Conservation (phyloP, 2,329 filamentous ascomycete species). For the Calonectria ilicicola region DNA sequence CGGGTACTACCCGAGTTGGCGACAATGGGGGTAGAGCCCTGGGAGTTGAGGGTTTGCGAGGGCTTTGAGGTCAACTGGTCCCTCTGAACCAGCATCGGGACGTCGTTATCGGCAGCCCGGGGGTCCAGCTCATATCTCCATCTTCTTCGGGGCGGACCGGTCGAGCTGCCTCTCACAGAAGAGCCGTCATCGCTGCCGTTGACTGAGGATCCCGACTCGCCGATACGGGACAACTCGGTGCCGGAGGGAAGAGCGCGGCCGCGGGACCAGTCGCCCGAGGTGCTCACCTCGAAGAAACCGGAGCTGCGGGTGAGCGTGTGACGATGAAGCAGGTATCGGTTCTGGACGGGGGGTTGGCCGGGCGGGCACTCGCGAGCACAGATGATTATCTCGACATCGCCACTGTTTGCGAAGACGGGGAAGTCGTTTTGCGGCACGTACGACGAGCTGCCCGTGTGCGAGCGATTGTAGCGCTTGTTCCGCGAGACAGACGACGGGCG, state of each 20-base stretch:
- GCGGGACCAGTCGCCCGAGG: conserved; percentile 78
- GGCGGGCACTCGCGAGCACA: conserved; percentile 60
- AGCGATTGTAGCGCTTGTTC: conserved; percentile 81
- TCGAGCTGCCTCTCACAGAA: conserved; percentile 26
- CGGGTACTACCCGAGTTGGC: conserved; percentile 58
- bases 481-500: conserved; percentile 70
- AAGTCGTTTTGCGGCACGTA: conserved; percentile 89
- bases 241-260: conserved; percentile 45
- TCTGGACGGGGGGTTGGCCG: conserved; percentile 60
- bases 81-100: conserved; percentile 90
- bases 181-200: conserved; percentile 38
- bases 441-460: conserved; percentile 79
- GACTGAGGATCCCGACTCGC: conserved; percentile 49
- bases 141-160: conserved; percentile 57
- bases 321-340: conserved; percentile 87
- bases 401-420: conserved; percentile 88
- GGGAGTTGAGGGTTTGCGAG: conserved; percentile 45
- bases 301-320: conserved; percentile 91
- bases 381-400: conserved; percentile 92
- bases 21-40: conserved; percentile 39
- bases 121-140: conserved; percentile 93
- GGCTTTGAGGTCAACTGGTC: conserved; percentile 56
- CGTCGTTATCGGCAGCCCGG: conserved; percentile 77
- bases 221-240: conserved; percentile 66
- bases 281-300: conserved; percentile 92